phyloP scores from a whole-genome alignment of 768 basidiomycete genomes.

The Mycena leptocephala region DNA sequence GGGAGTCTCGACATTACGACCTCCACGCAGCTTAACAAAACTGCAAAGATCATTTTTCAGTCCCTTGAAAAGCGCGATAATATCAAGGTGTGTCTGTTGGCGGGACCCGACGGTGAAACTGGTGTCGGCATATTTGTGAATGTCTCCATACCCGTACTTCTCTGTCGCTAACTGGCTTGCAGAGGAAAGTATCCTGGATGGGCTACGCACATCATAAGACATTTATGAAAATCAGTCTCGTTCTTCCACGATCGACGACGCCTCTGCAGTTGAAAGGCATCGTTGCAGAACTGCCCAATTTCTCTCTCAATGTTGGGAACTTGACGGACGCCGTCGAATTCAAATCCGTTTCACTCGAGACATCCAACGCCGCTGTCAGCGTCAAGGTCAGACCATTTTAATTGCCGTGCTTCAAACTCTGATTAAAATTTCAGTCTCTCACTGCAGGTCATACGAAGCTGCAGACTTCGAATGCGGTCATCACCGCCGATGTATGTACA shows the following conservation, averaged over 20 bases:
- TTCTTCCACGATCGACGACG: background rate
- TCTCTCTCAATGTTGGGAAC: slow-evolving; percentile 9
- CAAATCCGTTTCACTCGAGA: background rate
- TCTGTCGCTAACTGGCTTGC: background rate
- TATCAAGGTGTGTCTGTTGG: slow-evolving; percentile 1
- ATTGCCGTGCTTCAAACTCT: background rate
- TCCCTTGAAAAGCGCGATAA: background rate
- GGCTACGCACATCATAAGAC: background rate
- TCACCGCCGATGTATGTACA: slow-evolving; percentile 10
- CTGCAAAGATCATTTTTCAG: background rate
- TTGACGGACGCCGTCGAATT: background rate
- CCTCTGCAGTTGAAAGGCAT: slow-evolving; percentile 13
- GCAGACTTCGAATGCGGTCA: slow-evolving; percentile 21
- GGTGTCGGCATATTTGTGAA: slow-evolving; percentile 30
- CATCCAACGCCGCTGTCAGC: slow-evolving; percentile 15
- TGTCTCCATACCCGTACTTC: background rate
- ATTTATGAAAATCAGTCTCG: slow-evolving; percentile 13
- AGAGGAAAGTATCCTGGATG: background rate
- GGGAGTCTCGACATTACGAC: slow-evolving; percentile 15
- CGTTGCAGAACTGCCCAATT: slow-evolving; percentile 21
- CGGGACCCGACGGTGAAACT: background rate
- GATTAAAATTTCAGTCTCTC: background rate
- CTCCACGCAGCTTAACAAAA: slow-evolving; percentile 1
- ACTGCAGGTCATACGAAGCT: background rate
- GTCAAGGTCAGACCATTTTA: background rate